These are phyloP conservation scores for Sclerotinia minor DNA, from an alignment of 2,329 filamentous ascomycete genomes.

Conservation along the genomic window DNA sequence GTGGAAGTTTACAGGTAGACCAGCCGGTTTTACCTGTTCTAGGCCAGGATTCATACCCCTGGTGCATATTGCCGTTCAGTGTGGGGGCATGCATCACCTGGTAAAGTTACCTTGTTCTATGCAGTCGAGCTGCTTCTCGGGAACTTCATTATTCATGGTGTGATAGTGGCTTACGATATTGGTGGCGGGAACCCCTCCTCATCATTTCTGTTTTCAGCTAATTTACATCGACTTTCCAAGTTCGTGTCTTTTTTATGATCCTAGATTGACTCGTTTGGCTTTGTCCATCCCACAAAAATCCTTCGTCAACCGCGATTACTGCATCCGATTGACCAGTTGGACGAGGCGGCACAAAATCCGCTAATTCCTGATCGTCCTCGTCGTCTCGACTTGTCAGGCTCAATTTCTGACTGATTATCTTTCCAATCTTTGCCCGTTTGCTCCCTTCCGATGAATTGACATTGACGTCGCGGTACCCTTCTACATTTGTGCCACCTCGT, in stretches of 20 bases:
- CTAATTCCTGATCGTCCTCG: neutral
- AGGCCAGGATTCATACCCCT: neutral
- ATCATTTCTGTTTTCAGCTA: neutral
- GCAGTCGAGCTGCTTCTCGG: neutral
- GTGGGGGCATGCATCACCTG: neutral
- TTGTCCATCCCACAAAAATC: slow-evolving; percentile 4
- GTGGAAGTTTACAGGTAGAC: neutral
- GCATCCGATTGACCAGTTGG: neutral
- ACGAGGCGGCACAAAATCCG: neutral
- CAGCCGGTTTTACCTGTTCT: neutral
- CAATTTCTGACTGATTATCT: neutral
- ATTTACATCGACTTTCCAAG: slow-evolving; percentile 13
- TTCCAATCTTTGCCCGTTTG: neutral
- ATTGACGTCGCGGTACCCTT: neutral
- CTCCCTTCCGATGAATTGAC: neutral
- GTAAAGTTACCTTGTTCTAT: neutral
- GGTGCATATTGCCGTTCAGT: neutral
- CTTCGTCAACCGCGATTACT: neutral
- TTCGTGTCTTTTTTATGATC: slow-evolving; percentile 17
- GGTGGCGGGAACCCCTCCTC: neutral
- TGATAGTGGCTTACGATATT: neutral
- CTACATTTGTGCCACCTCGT: neutral
- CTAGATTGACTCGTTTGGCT: slow-evolving; percentile 22
- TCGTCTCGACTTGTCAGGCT: neutral
- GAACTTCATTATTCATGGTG: too few relatives aligned